These are phyloP conservation scores for Trypanosoma conorhini DNA, from an alignment of 208 protist genomes.

Conservation along the genomic window DNA sequence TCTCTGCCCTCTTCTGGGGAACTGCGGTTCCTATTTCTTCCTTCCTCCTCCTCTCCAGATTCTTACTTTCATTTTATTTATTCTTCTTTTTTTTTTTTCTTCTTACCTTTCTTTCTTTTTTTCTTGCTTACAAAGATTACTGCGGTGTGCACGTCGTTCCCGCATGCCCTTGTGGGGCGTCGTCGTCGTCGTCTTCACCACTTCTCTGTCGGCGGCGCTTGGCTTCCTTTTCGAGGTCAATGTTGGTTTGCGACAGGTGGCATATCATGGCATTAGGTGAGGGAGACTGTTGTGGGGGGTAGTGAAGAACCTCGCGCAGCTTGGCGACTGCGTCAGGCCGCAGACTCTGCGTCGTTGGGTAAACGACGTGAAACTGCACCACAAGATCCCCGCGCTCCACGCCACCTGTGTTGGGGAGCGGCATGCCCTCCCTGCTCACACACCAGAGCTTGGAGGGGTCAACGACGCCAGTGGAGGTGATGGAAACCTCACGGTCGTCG, in stretches of 20 bases:
- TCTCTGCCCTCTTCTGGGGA: background rate
- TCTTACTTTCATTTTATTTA: conserved; percentile 21
- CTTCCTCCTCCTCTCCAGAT: conserved; percentile 7
- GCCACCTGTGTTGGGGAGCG: conserved; percentile 83
- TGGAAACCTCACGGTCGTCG: conserved; percentile 85
- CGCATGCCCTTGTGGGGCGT: conserved; percentile 47
- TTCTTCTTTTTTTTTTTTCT: conserved; percentile 15
- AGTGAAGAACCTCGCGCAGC: conserved; percentile 79
- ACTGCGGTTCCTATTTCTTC: conserved; percentile 15
- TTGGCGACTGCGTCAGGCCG: conserved; percentile 15
- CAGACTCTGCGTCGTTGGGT: conserved; percentile 47
- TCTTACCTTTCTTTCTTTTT: conserved; percentile 19
- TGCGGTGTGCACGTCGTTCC: conserved; percentile 80
- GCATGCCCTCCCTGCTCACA: conserved; percentile 94
- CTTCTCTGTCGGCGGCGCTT: conserved; percentile 52
- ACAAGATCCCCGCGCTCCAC: conserved; percentile 91
- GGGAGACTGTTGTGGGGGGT: conserved; percentile 47
- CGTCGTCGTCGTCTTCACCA: conserved; percentile 63
- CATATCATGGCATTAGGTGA: conserved; percentile 47
- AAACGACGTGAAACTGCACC: conserved; percentile 91
- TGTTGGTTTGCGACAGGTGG: conserved; percentile 57
- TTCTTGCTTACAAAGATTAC: conserved; percentile 30
- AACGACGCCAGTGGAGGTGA: conserved; percentile 73
- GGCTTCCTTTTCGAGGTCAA: conserved; percentile 82
- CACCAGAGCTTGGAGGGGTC: conserved; percentile 87